Evolutionary conservation across 371 early-diverging fungal genomes (phyloP), one percentile per base, ranked within the genome.

Genomic region (Nematocida parisii): DNA sequence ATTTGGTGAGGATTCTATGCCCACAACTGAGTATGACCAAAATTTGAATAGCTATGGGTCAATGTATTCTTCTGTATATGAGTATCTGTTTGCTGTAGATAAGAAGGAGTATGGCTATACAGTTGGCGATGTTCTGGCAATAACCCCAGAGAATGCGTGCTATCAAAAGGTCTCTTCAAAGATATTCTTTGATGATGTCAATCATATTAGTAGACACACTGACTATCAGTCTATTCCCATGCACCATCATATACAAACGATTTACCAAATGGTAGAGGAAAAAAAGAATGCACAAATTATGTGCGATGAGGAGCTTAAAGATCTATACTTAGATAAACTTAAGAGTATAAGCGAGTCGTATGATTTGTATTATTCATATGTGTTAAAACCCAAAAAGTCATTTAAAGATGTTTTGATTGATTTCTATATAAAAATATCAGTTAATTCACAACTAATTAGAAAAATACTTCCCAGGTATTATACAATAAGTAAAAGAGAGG

Each of bases 341-440:
- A 52, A 64, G 39, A 83, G 84, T 58, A 82, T 87, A 46, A 52
- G 72, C 39, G 40, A 67, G 7, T 74, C 84, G 45, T 87, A 87
- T 67, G 84, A 84, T 50, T 27, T 73, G n/a, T 87, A 87, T 61
- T 77, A 84, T 61, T 61, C 64, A 13, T 87, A 85, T 58, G 61
- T 85, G 22, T 4, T 83, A 13, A 5, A 54, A 52, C 57, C 77
- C 0, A 73, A 56, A 66, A 83, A 82, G 61, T 83, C 83, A n/a
- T 61, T 84, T 13, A 72, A 80, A 61, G 83, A 85, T 18, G 70
- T 77, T 20, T 60, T 77, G 22, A 33, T 33, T 6, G 80, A 77
- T 39, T 71, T 77, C 52, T 58, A 82, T 67, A 42, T 86, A 6
- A 71, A 72, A 58, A 55, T 84, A 42, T 74, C 46, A 42, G 61